Evolutionary conservation across 169 alveolate species (phyloP), one percentile per base, ranked within the genome.

Genomic region (Cryptosporidium sp.): DNA sequence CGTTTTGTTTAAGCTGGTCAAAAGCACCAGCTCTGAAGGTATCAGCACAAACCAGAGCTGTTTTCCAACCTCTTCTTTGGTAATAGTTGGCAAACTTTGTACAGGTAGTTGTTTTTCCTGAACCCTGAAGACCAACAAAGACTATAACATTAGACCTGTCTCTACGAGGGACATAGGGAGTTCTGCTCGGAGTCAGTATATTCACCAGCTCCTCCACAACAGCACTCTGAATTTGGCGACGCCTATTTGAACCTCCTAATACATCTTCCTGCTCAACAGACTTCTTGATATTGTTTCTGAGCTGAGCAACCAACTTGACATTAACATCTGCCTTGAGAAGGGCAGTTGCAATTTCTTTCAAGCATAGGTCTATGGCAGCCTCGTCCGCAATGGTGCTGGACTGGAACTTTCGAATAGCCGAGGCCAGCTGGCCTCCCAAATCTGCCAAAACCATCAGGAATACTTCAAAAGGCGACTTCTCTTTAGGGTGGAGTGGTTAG

Each of bases 21-120:
- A 98, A 99, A 35, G 99, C 99, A 26, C 99, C 99, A 4, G 99
- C 99, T 86, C 99, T 96, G 94, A 98, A 99, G 18, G 99, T 98
- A 93, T 99, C 99, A 1, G 99, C 99, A 91, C 99, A 99, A 5
- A 99, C 99, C 84, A 99, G 92, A 14, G 99, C 99, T 1, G 98
- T 98, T 85, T 97, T 96, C 99, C 99, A 98, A 33, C 99, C 98
- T 93, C 97, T 97, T 67, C 97, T 93, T 91, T 96, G 97, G 93
- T 97, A 97, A 92, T 95, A 96, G 93, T 98, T 96, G 21, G 99
- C 99, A 91, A 94, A 99, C 94, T 99, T 99, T 21, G 99, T 97
- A 92, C 99, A 97, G 4, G 99, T 97, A 12, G 99, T 99, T n/a
- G 99, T 99, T 85, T 99, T 99, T 65, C 99, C 99, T 52, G 99